Base-by-base conservation (phyloP, 805 yeast genomes). In the Pichia membranifaciens region DNA sequence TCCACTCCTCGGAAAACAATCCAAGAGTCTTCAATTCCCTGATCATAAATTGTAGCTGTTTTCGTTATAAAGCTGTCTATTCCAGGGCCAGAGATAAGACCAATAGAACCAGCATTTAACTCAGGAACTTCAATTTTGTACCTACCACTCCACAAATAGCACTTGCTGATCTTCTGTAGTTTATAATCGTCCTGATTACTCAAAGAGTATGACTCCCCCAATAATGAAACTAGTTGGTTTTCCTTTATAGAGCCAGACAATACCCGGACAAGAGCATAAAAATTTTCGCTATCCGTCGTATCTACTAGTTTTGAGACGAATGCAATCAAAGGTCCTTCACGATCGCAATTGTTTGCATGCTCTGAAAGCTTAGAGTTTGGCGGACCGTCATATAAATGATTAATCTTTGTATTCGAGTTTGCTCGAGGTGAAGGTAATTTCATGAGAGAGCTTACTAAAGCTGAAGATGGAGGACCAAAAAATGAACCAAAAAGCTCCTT, bases 131-230 rank as follows among this genome's bases (percentile, higher is more conserved):
- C 73, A 2, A 82, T 64, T 28, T 73, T 74, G 60, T 87, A 89
- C 53, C 96, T 71, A 0, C 90, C 90, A 41, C 87, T 81, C 38
- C 86, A 73, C 0, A 89, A 52, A 55, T 66, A 74, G 4, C 82
- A 59, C 28, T 66, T 71, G 16, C 64, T 67, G 2, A 79, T 54
- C 5, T 61, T 64, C 45, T 72, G 76, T 8, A 47, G 46, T 36
- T 69, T 73, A 8, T 23, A n/a, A 47, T 82, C 87, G 37, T 81
- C 86, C 21, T 68, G 71, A 29, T 66, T 70, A 38, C 78, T 82
- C 18, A 68, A 70, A 4, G 67, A 55, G 49, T 63, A 79, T 21
- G 69, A 66, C 44, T 78, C 82, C 2, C 86, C 89, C 1, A 84
- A 55, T 0, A 89, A 66, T 37, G 67, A 68, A 5, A 87, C 73